phyloP scores from a whole-genome alignment of 768 basidiomycete species.

The Tephrocybe rancida region DNA sequence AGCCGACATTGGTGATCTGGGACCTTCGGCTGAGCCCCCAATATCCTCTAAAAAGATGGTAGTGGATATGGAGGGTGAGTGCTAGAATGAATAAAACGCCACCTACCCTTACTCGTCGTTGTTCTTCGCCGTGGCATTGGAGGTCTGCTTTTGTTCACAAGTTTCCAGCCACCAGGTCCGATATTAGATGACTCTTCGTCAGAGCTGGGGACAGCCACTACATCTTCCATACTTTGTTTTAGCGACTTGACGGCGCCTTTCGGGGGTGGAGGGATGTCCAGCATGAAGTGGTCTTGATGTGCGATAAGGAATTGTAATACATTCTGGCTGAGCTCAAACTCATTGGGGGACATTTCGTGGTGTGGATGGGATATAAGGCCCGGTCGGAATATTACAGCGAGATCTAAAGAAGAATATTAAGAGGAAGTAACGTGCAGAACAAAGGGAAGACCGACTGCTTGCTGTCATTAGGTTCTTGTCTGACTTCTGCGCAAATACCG shows the following conservation, averaged over 20 bases:
- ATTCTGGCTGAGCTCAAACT: conserved; percentile 85
- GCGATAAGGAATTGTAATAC: conserved; percentile 95
- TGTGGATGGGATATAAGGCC: conserved; percentile 88
- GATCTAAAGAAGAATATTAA: conserved; percentile 51
- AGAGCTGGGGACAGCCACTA: conserved; percentile 42
- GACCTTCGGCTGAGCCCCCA: conserved; percentile 27
- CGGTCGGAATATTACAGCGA: conserved; percentile 96
- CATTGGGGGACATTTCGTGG: conserved; percentile 84
- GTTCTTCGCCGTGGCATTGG: conserved; percentile 59
- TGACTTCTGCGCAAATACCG: conserved; percentile 90
- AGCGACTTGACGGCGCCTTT: conserved; percentile 13
- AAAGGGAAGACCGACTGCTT: conserved; percentile 63
- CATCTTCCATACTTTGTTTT: conserved; percentile 45
- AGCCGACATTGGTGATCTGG: conserved; percentile 54
- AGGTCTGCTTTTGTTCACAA: conserved; percentile 41
- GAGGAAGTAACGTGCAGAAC: not conserved
- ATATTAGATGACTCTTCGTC: conserved; percentile 49
- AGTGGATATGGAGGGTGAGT: not conserved
- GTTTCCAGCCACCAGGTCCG: conserved; percentile 53
- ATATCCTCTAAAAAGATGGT: conserved; percentile 14
- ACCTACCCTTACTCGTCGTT: conserved; percentile 44
- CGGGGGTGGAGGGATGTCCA: conserved; percentile 80
- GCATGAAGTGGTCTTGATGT: conserved; percentile 95
- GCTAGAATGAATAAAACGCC: conserved; percentile 6
- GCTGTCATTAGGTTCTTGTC: conserved; percentile 97